These are phyloP conservation scores for Immersiporthe knoxdaviesiana DNA, from an alignment of 2,329 filamentous ascomycete species.

Conservation along the genomic window DNA sequence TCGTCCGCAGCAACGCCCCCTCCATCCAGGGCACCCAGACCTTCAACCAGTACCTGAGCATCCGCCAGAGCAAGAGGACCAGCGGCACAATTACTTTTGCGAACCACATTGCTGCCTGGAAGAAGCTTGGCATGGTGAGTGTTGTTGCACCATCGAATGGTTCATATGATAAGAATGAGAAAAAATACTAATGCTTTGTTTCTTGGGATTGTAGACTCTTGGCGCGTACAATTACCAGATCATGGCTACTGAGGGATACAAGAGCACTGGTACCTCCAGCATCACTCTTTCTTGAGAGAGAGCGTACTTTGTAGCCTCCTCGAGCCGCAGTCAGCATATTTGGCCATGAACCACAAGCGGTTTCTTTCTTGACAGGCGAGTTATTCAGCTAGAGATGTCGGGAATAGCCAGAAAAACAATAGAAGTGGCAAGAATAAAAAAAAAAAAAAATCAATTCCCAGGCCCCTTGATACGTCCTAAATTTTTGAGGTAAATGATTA, in stretches of 20 bases:
- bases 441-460: background rate
- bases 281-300: conserved; percentile 14
- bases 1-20: conserved; percentile 38
- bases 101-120: conserved; percentile 53
- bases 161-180: background rate
- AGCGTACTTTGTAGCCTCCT: background rate
- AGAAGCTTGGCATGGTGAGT: conserved; percentile 40
- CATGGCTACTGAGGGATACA: conserved; percentile 47
- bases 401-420: too few species aligned
- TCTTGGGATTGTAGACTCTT: conserved; percentile 34
- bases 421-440: background rate
- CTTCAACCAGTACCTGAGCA: conserved; percentile 49
- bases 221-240: conserved; percentile 52
- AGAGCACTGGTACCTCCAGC: conserved; percentile 41
- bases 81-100: conserved; percentile 48
- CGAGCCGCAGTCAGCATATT: background rate
- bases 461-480: conserved; percentile 1
- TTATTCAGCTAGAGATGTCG: too few species aligned
- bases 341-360: background rate
- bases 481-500: background rate
- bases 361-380: background rate
- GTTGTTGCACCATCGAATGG: background rate
- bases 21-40: conserved; percentile 46
- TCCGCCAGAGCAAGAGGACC: conserved; percentile 47
- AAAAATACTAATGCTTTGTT: background rate